Evolutionary conservation across 192 early-diverging fungal species (phyloP), one percentile per base, ranked within the genome.

Genomic region (Thoreauomyces humboldtii): DNA sequence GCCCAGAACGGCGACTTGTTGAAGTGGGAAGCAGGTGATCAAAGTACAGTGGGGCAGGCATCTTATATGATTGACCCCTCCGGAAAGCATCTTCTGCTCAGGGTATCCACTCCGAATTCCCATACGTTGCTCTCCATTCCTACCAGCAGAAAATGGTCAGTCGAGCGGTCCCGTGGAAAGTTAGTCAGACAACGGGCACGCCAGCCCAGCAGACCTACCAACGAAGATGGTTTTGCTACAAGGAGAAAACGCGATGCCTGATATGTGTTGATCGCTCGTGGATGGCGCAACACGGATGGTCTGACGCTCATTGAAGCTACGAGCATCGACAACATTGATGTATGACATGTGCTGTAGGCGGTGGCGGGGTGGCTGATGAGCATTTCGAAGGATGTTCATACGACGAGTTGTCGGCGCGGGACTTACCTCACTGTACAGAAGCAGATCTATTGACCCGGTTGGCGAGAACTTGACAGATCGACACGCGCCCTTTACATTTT

Each of bases 391-490:
- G 50, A 28, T 12, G n/a, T n/a, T n/a, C n/a, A n/a, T n/a, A 11
- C 25, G 31, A 71, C 4, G 7, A 22, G 15, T 37, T 2, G 0
- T 34, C 4, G 4, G 4, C 25, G 17, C 19, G 25, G 19, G 27
- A 29, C 70, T 44, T 50, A 83, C 83, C 79, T 86, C 84, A 43
- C 69, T 81, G 35, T 92, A 95, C 32, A 89, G 87, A 24, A 98
- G 71, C 29, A 98, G 73, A 77, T 98, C 96, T 37, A 94, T 80
- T 0, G 91, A 88, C 24, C 93, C 92, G 11, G 89, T 87, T 2
- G 90, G 91, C 5, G 93, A 89, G 65, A 94, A 98, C 70, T 98
- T 98, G 34, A 95, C 92, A 67, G 87, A 93, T 29, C 96, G 86
- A 51, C 86, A 86, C 1, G 89, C 87, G 0, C 92, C 85, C 74